Conservation (phyloP, 306 rosid species). For the Alnus rubra region DNA sequence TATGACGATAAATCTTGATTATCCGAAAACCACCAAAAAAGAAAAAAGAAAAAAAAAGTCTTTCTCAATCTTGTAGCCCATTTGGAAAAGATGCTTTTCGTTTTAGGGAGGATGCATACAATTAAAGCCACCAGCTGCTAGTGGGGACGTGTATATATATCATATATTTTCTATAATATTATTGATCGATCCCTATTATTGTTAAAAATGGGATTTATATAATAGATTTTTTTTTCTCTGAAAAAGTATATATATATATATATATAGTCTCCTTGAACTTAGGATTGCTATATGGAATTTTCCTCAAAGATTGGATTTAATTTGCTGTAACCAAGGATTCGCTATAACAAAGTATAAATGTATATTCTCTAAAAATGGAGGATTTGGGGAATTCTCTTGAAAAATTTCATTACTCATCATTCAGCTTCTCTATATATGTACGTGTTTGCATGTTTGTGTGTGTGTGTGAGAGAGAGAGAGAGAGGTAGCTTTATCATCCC, state of each 20-base stretch:
- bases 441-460: too few species aligned
- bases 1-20: neutral
- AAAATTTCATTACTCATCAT: neutral
- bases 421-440: neutral
- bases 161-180: neutral
- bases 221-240: neutral
- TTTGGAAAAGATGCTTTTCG: conserved; percentile 3
- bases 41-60: too few species aligned
- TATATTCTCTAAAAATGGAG: neutral
- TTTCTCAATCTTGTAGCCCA: neutral
- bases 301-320: neutral
- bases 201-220: neutral
- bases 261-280: neutral
- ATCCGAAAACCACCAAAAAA: neutral
- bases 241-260: neutral
- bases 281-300: neutral
- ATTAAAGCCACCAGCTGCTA: neutral
- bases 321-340: too few species aligned
- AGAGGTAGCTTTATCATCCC: neutral
- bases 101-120: neutral
- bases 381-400: neutral
- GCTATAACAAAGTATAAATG: neutral
- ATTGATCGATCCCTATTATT: neutral
- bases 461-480: neutral
- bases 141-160: neutral